Percentiles rank a stretch among this genome's conserved stretches.
These are phyloP conservation scores for Zea luxurians DNA, from an alignment of 176 grass and related monocot species.

Conservation along the genomic window DNA sequence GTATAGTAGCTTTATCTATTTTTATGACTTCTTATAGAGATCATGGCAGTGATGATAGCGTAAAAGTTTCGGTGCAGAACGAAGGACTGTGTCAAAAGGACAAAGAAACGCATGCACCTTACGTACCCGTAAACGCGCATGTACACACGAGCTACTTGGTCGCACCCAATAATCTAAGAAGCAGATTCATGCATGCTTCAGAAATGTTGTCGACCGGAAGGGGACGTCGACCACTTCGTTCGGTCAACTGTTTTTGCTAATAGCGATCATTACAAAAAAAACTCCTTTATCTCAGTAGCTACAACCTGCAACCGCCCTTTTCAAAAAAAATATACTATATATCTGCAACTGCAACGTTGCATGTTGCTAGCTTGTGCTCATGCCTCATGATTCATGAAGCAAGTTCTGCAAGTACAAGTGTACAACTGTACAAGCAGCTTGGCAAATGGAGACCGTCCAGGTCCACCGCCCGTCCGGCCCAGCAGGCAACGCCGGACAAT, in stretches of 20 bases:
- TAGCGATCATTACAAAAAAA: not conserved
- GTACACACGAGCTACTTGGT: slow-evolving; percentile 20
- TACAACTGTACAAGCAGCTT: too few relatives aligned
- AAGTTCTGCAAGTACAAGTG: not conserved
- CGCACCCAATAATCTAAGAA: not conserved
- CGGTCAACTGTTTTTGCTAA: not conserved
- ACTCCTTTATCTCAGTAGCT: not conserved
- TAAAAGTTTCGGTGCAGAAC: not conserved
- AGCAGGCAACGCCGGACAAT: too few relatives aligned
- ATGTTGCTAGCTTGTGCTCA: not conserved
- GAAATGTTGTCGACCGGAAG: not conserved
- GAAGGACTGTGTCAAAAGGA: slow-evolving; percentile 22
- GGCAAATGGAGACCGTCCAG: too few relatives aligned
- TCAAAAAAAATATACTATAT: not conserved
- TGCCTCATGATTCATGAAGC: not conserved
- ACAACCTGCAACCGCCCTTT: not conserved
- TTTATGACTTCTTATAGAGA: too few relatives aligned
- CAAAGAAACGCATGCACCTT: not conserved
- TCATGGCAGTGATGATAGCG: too few relatives aligned
- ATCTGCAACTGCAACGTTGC: not conserved
- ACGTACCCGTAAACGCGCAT: not conserved
- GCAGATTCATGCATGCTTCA: not conserved
- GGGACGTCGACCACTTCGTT: slow-evolving; percentile 4
- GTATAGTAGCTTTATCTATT: too few relatives aligned
- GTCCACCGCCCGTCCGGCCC: too few relatives aligned